Conservation (phyloP, 176 grass and related monocot genomes). For the Carex parvula region DNA sequence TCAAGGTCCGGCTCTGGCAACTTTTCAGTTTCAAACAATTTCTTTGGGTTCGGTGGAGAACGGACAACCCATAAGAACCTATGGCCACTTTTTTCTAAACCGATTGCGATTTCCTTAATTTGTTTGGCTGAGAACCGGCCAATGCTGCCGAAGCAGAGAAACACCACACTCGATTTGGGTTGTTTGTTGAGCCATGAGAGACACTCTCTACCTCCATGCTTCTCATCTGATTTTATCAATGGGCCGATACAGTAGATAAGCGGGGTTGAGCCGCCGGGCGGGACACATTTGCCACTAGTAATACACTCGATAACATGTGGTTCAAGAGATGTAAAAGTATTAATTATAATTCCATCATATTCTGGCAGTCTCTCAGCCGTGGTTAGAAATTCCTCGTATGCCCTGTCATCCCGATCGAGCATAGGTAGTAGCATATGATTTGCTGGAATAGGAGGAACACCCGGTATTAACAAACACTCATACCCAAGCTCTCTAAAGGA, state of each 20-base stretch:
- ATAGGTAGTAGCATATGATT: conserved; percentile 17
- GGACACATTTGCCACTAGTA: conserved; percentile 25
- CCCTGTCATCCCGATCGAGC: conserved; percentile 31
- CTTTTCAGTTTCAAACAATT: not conserved
- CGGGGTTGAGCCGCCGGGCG: conserved; percentile 23
- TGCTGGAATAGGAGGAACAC: conserved; percentile 26
- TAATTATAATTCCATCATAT: conserved; percentile 38
- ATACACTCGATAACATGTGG: conserved; percentile 24
- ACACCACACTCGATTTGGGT: conserved; percentile 29
- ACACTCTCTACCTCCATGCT: conserved; percentile 29
- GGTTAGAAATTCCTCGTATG: conserved; percentile 12
- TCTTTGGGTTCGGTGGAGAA: not conserved
- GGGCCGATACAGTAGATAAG: conserved; percentile 51
- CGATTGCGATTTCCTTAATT: conserved; percentile 34
- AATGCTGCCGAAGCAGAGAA: conserved; percentile 46
- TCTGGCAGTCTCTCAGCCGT: not conserved
- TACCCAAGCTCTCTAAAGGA: conserved; percentile 17
- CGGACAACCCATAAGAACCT: conserved; percentile 42
- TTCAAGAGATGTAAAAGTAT: conserved; percentile 51
- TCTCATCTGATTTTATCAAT: conserved; percentile 49
- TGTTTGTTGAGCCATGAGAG: conserved; percentile 39
- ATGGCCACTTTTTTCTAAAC: conserved; percentile 36
- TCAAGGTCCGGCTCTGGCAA: not conserved
- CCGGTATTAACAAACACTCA: not conserved
- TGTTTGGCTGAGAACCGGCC: conserved; percentile 30